Conservation (phyloP, 2,329 filamentous ascomycete species). For the Didymella exigua region DNA sequence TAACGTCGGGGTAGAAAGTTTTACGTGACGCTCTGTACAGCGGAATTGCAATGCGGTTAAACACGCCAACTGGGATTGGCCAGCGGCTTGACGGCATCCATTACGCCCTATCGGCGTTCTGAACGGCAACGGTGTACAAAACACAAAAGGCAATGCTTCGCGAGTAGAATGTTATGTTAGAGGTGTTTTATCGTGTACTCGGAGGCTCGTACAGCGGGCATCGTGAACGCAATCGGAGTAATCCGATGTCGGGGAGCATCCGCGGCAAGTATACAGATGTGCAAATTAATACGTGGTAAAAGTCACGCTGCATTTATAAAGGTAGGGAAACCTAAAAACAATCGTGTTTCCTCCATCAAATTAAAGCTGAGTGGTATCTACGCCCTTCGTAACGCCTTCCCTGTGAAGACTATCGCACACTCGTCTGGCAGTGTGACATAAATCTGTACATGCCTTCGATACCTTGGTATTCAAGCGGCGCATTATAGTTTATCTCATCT, state of each 20-base stretch:
- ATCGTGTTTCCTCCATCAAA: constrained; percentile 23
- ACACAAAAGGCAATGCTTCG: not conserved
- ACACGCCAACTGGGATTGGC: not conserved
- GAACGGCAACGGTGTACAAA: not conserved
- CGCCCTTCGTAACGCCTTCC: constrained; percentile 13
- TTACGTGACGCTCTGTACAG: constrained; percentile 16
- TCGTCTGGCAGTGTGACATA: constrained; percentile 65
- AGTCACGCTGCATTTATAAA: constrained; percentile 8
- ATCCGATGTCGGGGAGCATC: not conserved
- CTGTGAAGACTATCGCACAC: constrained; percentile 12
- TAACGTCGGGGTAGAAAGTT: constrained; percentile 15
- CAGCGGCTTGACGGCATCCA: not conserved
- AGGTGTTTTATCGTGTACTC: not conserved
- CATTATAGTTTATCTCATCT: constrained; percentile 45
- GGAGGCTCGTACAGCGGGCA: not conserved
- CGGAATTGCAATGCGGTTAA: not conserved
- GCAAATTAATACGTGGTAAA: not conserved
- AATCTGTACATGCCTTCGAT: constrained; percentile 70
- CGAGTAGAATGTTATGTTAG: not conserved
- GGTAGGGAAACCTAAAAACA: constrained; percentile 29
- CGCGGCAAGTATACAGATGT: not conserved
- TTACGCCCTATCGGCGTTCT: not conserved
- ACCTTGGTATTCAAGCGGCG: constrained; percentile 64
- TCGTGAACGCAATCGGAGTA: not conserved
- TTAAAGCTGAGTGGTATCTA: constrained; percentile 38